Percentiles rank a stretch among this genome's conserved stretches.
These are phyloP conservation scores for Pseudogymnoascus verrucosus DNA, from an alignment of 2,329 filamentous ascomycete species.

Conservation along the genomic window DNA sequence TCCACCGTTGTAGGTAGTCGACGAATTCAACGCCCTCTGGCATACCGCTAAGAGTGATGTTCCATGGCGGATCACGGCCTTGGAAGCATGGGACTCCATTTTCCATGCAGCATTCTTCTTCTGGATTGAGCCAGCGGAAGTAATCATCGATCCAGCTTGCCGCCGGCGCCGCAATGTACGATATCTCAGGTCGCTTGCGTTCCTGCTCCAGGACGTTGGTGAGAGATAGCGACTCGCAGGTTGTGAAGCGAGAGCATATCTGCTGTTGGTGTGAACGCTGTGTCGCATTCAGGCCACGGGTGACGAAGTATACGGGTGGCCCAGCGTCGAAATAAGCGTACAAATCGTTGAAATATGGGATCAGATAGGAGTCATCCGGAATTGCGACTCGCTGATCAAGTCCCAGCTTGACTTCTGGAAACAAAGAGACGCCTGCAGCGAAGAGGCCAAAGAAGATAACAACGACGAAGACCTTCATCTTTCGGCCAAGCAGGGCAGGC, in stretches of 20 bases:
- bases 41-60: conserved; percentile 83
- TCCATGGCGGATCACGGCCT: conserved; percentile 72
- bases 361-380: conserved; percentile 87
- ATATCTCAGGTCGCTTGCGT: conserved; percentile 78
- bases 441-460: conserved; percentile 81
- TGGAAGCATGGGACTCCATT: conserved; percentile 69
- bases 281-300: conserved; percentile 71
- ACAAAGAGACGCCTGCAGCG: conserved; percentile 72
- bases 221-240: conserved; percentile 75
- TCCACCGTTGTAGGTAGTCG: conserved; percentile 75
- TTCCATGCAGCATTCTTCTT: conserved; percentile 65
- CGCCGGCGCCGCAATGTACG: conserved; percentile 78
- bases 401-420: conserved; percentile 78
- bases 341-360: conserved; percentile 92
- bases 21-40: conserved; percentile 89
- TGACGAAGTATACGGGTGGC: conserved; percentile 94
- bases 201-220: conserved; percentile 91
- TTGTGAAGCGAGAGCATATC: conserved; percentile 83
- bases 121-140: conserved; percentile 91
- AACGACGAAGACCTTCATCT: conserved; percentile 68
- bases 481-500: conserved; percentile 69
- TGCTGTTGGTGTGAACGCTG: conserved; percentile 69
- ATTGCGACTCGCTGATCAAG: conserved; percentile 93
- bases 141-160: conserved; percentile 98
- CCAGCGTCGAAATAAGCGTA: conserved; percentile 88